Percentiles rank a stretch among this genome's conserved stretches.
Conservation (phyloP, 176 grass and related monocot genomes). For the Aegilops tauschii region DNA sequence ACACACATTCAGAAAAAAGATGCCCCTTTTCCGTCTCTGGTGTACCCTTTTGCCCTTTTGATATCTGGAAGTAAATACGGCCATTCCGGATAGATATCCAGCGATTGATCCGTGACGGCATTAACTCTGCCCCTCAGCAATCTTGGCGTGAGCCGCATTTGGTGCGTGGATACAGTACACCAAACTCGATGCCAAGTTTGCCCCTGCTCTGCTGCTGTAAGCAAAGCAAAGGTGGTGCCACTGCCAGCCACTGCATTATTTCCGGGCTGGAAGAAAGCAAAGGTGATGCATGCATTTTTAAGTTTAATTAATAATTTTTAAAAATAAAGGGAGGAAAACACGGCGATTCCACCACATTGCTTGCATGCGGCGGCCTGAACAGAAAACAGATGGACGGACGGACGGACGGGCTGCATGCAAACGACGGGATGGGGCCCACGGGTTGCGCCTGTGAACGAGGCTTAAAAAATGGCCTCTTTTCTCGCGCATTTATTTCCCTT, state of each 20-base stretch:
- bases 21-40: not conserved
- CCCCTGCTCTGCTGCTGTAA: slow-evolving; percentile 23
- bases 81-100: not conserved
- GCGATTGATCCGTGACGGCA: not conserved
- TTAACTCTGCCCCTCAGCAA: not conserved
- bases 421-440: slow-evolving; percentile 25
- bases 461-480: slow-evolving; percentile 18
- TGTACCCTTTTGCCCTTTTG: not conserved
- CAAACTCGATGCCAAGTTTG: slow-evolving; percentile 41
- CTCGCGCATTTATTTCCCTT: slow-evolving; percentile 46
- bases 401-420: slow-evolving; percentile 23
- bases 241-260: not conserved
- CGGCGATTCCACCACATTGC: slow-evolving; percentile 36
- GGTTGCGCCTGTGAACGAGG: not conserved
- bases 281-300: slow-evolving; percentile 41
- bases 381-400: slow-evolving; percentile 6
- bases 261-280: slow-evolving; percentile 5
- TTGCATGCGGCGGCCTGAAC: slow-evolving; percentile 43
- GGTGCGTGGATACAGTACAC: slow-evolving; percentile 18
- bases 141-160: slow-evolving; percentile 53
- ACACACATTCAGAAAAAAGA: slow-evolving; percentile 3
- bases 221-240: not conserved
- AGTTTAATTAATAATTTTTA: not conserved
- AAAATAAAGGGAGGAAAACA: slow-evolving; percentile 25
- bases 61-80: not conserved